These are phyloP conservation scores for Bacterosira constricta DNA, from an alignment of 108 stramenopile genomes.

Conservation along the genomic window DNA sequence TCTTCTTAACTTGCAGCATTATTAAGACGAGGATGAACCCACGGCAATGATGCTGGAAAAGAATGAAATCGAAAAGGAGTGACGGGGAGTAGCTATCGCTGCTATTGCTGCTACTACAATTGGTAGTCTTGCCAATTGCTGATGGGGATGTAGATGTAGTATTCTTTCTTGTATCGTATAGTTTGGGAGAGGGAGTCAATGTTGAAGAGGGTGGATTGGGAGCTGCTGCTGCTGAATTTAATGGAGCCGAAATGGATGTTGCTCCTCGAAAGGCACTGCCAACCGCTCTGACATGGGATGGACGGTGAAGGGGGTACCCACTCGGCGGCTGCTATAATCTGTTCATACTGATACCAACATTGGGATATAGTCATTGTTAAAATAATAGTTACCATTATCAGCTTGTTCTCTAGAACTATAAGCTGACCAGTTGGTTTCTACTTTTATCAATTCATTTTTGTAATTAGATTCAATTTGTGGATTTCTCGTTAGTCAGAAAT, in stretches of 20 bases:
- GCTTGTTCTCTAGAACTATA: too few species aligned
- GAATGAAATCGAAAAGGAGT: constrained; percentile 79
- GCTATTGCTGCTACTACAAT: constrained; percentile 1
- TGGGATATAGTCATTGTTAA: too few species aligned
- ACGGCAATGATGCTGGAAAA: constrained; percentile 83
- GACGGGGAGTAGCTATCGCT: constrained; percentile 37
- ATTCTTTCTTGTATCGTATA: neutral
- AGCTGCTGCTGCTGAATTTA: neutral
- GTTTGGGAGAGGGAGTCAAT: neutral
- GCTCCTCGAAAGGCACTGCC: too few species aligned
- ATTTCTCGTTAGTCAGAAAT: too few species aligned
- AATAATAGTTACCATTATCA: too few species aligned
- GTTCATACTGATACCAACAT: too few species aligned
- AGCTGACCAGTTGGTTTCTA: too few species aligned
- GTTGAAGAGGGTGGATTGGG: neutral
- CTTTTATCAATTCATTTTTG: too few species aligned
- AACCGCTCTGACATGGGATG: too few species aligned
- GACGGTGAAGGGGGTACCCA: neutral
- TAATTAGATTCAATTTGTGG: too few species aligned
- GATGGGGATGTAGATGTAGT: neutral
- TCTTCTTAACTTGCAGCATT: neutral
- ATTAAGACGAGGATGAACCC: constrained; percentile 50
- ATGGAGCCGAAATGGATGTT: neutral
- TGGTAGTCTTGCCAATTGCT: constrained; percentile 4
- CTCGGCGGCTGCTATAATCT: neutral